Conservation (phyloP, 129 eudicot species). For the Chrysanthemum makinoi region DNA sequence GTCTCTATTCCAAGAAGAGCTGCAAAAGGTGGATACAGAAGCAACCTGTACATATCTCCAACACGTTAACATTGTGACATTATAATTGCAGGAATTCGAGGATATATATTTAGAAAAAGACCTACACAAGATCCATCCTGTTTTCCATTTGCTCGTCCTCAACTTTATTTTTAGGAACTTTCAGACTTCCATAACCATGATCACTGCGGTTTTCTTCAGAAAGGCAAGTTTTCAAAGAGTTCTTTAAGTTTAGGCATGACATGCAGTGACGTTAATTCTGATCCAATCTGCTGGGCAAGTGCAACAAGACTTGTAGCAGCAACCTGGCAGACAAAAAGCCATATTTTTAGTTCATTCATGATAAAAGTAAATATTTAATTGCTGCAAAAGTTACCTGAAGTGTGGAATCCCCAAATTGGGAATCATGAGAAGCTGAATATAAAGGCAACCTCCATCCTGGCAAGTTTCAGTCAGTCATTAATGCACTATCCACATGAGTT, state of each 20-base stretch:
- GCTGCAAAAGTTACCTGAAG: conserved; percentile 55
- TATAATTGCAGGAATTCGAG: neutral
- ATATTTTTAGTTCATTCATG: neutral
- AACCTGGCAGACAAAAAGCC: conserved; percentile 45
- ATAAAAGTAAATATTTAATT: neutral
- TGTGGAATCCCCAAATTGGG: conserved; percentile 51
- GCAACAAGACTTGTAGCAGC: conserved; percentile 79
- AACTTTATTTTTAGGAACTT: conserved; percentile 33
- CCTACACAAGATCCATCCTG: conserved; percentile 93
- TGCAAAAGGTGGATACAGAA: conserved; percentile 89
- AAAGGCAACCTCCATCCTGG: conserved; percentile 70
- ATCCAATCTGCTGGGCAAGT: conserved; percentile 88
- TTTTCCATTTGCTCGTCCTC: conserved; percentile 45
- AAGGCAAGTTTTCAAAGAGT: conserved; percentile 77
- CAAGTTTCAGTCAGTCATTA: conserved; percentile 16
- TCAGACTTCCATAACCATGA: conserved; percentile 42
- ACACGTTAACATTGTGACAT: conserved; percentile 1
- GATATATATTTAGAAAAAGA: conserved; percentile 15
- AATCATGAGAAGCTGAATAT: conserved; percentile 75
- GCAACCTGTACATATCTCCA: conserved; percentile 54
- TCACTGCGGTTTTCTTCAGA: conserved; percentile 58
- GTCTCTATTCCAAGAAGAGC: conserved; percentile 95
- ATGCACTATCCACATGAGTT: neutral
- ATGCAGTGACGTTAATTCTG: conserved; percentile 75
- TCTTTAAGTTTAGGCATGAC: conserved; percentile 88